Conservation (phyloP, 2,329 filamentous ascomycete species). For the Leptographium lundbergii region DNA sequence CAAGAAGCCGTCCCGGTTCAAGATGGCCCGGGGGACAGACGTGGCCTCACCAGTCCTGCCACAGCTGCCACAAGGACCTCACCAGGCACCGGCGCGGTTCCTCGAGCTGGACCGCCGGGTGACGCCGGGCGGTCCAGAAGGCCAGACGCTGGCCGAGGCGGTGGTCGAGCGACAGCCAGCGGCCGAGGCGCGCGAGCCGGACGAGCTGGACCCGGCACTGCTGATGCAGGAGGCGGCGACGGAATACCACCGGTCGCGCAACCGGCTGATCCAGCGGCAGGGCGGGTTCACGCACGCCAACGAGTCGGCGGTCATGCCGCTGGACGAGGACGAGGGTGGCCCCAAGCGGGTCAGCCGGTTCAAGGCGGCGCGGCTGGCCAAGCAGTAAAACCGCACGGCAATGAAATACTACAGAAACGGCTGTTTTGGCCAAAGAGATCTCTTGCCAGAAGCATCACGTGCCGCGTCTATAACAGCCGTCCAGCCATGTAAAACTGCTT, state of each 20-base stretch:
- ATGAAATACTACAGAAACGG: background rate
- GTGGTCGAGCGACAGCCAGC: constrained; percentile 41
- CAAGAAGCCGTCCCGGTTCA: constrained; percentile 41
- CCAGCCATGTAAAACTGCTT: background rate
- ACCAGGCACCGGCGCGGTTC: constrained; percentile 29
- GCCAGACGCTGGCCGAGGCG: constrained; percentile 44
- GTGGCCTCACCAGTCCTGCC: background rate
- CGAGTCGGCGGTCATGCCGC: constrained; percentile 51
- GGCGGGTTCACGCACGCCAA: constrained; percentile 70
- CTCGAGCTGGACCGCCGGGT: constrained; percentile 20
- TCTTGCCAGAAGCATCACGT: background rate
- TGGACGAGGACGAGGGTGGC: constrained; percentile 54
- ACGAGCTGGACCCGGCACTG: constrained; percentile 60
- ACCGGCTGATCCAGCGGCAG: constrained; percentile 68
- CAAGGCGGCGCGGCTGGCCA: constrained; percentile 45
- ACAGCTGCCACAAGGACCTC: constrained; percentile 26
- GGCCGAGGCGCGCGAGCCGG: constrained; percentile 27
- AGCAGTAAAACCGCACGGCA: background rate
- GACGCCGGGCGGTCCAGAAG: constrained; percentile 31
- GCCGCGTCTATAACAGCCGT: no score
- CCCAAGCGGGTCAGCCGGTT: constrained; percentile 58
- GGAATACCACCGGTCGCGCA: constrained; percentile 74
- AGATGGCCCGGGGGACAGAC: constrained; percentile 22
- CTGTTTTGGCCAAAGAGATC: no score
- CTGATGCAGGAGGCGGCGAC: constrained; percentile 66